These are phyloP conservation scores for Thuja plicata DNA, from an alignment of 83 land plant genomes.

Conservation along the genomic window DNA sequence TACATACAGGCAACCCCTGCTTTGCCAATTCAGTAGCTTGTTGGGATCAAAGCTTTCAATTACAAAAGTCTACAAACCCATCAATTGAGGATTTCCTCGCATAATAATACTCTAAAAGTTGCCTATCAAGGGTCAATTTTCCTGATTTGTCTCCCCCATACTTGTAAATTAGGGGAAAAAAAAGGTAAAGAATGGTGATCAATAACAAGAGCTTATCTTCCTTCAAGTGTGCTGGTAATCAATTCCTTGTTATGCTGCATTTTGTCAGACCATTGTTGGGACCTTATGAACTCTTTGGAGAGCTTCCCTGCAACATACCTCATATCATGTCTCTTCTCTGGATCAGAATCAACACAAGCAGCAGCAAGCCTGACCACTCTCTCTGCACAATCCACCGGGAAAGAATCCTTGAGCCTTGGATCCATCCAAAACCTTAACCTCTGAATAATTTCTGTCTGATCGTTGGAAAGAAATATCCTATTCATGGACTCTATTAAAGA, in stretches of 20 bases:
- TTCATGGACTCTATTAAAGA: constrained; percentile 59
- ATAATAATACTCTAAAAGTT: no score
- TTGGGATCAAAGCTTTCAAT: no score
- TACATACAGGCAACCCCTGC: no score
- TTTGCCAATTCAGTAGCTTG: no score
- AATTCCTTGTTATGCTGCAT: neutral
- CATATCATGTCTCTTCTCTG: constrained; percentile 70
- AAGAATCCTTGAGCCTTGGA: constrained; percentile 70
- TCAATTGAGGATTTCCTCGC: no score
- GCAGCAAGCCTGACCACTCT: constrained; percentile 48
- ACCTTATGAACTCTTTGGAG: constrained; percentile 40
- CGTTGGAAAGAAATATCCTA: constrained; percentile 17
- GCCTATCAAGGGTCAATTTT: no score
- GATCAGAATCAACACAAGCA: constrained; percentile 61
- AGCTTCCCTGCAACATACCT: constrained; percentile 38
- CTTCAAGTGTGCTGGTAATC: neutral
- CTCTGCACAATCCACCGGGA: constrained; percentile 70
- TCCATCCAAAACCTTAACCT: constrained; percentile 79
- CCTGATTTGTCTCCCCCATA: no score
- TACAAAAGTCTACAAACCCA: no score
- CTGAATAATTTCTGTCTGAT: constrained; percentile 15
- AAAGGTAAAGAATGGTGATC: no score
- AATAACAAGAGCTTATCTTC: neutral
- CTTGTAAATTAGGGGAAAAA: no score
- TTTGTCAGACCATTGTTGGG: constrained; percentile 39